Evolutionary conservation across 1,139 yeast species (phyloP).

Genomic region (Oligophagozyma castellii): DNA sequence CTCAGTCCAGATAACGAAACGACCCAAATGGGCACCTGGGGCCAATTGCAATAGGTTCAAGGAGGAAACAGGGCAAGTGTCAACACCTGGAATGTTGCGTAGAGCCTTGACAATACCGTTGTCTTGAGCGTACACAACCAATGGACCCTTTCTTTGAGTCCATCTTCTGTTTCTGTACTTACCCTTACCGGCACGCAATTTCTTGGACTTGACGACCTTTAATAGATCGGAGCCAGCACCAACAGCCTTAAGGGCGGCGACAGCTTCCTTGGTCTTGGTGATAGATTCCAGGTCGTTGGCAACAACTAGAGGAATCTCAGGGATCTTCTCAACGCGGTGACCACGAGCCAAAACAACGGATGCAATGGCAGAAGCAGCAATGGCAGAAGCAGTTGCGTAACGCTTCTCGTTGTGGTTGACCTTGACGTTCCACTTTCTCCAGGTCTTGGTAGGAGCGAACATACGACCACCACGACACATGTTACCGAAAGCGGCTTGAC

Average conservation of each 20-base stretch:
- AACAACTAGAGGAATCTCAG: conserved; percentile 98
- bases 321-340: conserved; percentile 97
- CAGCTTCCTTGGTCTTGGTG: conserved; percentile 96
- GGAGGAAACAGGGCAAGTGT: conserved; percentile 84
- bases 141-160: conserved; percentile 99
- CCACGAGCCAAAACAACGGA: conserved; percentile 99
- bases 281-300: conserved; percentile 86
- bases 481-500: conserved; percentile 99
- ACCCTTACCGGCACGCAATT: conserved; percentile 99
- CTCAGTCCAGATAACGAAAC: conserved; percentile 99
- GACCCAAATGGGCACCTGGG: conserved; percentile 99
- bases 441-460: conserved; percentile 99
- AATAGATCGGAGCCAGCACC: conserved; percentile 98
- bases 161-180: conserved; percentile 99
- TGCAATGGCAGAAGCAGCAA: conserved; percentile 98
- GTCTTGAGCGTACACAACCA: conserved; percentile 96
- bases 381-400: conserved; percentile 99
- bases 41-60: conserved; percentile 97
- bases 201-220: conserved; percentile 97
- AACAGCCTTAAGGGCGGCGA: conserved; percentile 93
- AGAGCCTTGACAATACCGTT: conserved; percentile 96
- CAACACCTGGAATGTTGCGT: conserved; percentile 99
- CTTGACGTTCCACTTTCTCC: conserved; percentile 99
- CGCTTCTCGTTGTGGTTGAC: conserved; percentile 99
- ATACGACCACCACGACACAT: conserved; percentile 99